Evolutionary conservation across 495 filamentous ascomycete species (phyloP).

Genomic region (Aspergillus homomorphus): DNA sequence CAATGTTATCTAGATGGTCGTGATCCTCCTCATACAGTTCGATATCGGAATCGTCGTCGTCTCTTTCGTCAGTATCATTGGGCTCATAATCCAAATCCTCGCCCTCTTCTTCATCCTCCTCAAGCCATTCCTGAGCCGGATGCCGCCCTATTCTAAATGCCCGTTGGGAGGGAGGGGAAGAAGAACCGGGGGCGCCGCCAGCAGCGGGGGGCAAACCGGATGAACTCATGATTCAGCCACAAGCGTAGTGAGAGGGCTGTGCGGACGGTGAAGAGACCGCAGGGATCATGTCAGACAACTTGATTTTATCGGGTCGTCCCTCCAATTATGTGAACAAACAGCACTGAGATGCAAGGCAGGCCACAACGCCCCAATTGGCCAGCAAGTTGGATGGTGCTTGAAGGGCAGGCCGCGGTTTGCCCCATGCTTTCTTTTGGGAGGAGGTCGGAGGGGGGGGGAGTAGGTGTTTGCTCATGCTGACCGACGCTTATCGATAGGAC

Average conservation of each 20-base stretch:
- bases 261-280: background rate
- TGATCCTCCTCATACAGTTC: constrained; percentile 26
- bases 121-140: constrained; percentile 42
- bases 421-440: background rate
- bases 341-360: background rate
- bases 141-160: constrained; percentile 28
- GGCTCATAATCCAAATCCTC: constrained; percentile 51
- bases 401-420: background rate
- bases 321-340: too few relatives aligned
- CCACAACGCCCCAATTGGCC: constrained; percentile 11
- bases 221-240: constrained; percentile 20
- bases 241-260: constrained; percentile 10
- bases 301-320: background rate
- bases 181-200: constrained; percentile 12
- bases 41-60: constrained; percentile 42
- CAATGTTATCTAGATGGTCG: constrained; percentile 11
- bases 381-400: background rate
- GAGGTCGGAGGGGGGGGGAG: background rate
- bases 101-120: constrained; percentile 43
- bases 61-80: constrained; percentile 24
- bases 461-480: background rate
- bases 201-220: constrained; percentile 11
- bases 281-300: constrained; percentile 13
- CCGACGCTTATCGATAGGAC: constrained; percentile 15
- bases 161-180: background rate